Percentiles rank a stretch among this genome's conserved stretches.
phyloP scores from a whole-genome alignment of 2,329 filamentous ascomycete species.

The Hypomyces rosellus region DNA sequence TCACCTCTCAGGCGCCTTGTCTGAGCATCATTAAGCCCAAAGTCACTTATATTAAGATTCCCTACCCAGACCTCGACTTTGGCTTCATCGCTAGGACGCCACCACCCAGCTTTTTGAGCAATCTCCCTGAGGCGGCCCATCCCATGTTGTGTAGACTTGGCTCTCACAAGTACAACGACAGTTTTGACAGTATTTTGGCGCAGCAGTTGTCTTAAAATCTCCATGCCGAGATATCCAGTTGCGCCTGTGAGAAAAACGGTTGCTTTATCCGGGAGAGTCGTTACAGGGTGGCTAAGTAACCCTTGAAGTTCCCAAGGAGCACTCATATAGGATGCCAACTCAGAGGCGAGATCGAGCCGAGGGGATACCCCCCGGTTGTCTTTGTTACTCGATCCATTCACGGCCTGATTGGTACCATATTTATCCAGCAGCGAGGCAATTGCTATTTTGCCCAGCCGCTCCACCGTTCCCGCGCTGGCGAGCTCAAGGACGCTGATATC shows the following conservation, averaged over 20 bases:
- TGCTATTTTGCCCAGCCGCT: background rate
- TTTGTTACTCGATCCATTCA: too few relatives aligned
- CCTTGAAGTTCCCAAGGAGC: too few relatives aligned
- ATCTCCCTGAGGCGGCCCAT: background rate
- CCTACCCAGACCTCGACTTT: too few relatives aligned
- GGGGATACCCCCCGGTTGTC: too few relatives aligned
- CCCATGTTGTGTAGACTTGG: background rate
- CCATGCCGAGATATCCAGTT: background rate
- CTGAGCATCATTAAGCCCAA: background rate
- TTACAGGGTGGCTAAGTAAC: too few relatives aligned
- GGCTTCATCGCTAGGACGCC: background rate
- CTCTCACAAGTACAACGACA: background rate
- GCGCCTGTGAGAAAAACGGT: background rate
- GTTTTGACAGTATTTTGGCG: background rate
- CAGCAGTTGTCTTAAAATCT: background rate
- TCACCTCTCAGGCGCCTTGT: background rate
- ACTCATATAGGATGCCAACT: too few relatives aligned
- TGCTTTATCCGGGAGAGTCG: background rate
- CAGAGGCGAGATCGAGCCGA: too few relatives aligned
- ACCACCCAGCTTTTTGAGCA: background rate
- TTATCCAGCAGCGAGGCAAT: conserved; percentile 2
- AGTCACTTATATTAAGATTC: background rate
- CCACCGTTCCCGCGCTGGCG: background rate
- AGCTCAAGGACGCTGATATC: conserved; percentile 5
- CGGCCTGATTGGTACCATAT: background rate